These are phyloP conservation scores for Plantago major DNA, from an alignment of 257 asterid genomes.

Conservation along the genomic window DNA sequence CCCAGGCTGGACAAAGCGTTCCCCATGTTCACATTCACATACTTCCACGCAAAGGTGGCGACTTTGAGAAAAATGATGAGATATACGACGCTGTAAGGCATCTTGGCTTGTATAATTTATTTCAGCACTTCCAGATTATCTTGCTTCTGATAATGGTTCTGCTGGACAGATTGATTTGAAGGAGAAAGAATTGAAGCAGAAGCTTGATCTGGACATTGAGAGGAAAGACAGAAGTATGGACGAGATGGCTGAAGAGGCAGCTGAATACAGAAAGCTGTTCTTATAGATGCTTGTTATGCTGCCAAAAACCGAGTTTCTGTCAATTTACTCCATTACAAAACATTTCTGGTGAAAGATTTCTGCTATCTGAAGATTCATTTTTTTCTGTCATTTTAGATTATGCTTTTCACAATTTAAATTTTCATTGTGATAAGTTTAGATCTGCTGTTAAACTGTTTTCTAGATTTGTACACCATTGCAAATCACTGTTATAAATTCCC, in stretches of 20 bases:
- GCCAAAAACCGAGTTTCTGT: too few relatives aligned
- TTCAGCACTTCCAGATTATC: background rate
- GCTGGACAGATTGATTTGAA: conserved; percentile 62
- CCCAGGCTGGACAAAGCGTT: conserved; percentile 88
- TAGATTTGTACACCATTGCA: too few relatives aligned
- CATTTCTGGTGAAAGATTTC: too few relatives aligned
- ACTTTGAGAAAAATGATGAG: conserved; percentile 79
- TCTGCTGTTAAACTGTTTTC: too few relatives aligned
- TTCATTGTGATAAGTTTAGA: too few relatives aligned
- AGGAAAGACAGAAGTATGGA: conserved; percentile 79
- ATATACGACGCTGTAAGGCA: conserved; percentile 82
- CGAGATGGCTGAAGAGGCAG: conserved; percentile 94
- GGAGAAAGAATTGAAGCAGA: conserved; percentile 80
- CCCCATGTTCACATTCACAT: conserved; percentile 88
- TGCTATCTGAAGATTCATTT: too few relatives aligned
- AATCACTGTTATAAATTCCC: too few relatives aligned
- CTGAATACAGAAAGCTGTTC: conserved; percentile 66
- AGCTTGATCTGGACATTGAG: conserved; percentile 81
- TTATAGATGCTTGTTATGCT: conserved; percentile 15
- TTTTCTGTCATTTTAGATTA: too few relatives aligned
- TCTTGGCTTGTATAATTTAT: background rate
- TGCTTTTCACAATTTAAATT: too few relatives aligned
- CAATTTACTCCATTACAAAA: too few relatives aligned
- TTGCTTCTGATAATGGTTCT: conserved; percentile 7
- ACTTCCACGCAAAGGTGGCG: conserved; percentile 75